A percentile compares a stretch with the other conserved stretches of the same genome.
phyloP scores from a whole-genome alignment of 306 rosid species.

The Prunus davidiana region DNA sequence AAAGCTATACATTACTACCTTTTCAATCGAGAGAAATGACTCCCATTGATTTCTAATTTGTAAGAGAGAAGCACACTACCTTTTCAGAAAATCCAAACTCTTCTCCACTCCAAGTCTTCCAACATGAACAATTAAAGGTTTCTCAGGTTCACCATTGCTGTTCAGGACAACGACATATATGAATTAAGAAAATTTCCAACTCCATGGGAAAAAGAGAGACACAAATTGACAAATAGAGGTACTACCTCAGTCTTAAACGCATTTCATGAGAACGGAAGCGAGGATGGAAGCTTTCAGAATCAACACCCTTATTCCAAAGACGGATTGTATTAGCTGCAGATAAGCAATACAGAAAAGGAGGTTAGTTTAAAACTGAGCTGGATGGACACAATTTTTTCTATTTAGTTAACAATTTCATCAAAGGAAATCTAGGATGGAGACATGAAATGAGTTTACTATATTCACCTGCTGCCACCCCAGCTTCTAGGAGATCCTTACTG shows the following conservation, averaged over 20 bases:
- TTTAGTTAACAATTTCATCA: neutral
- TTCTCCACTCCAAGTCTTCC: slow-evolving; percentile 98
- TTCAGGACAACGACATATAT: slow-evolving; percentile 16
- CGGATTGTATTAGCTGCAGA: slow-evolving; percentile 86
- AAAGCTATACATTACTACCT: too few species aligned
- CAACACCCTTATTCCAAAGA: slow-evolving; percentile 98
- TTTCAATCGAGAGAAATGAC: neutral
- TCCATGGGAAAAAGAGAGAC: slow-evolving; percentile 4
- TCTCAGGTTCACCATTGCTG: slow-evolving; percentile 86
- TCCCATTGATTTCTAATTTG: neutral
- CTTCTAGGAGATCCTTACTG: slow-evolving; percentile 70
- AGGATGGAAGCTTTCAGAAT: slow-evolving; percentile 89
- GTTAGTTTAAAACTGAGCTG: slow-evolving; percentile 3
- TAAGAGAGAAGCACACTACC: slow-evolving; percentile 42
- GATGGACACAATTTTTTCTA: neutral
- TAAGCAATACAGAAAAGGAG: slow-evolving; percentile 22
- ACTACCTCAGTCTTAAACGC: slow-evolving; percentile 76
- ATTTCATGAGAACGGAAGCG: slow-evolving; percentile 70
- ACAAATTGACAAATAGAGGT: slow-evolving; percentile 10
- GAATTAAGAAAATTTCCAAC: slow-evolving; percentile 23
- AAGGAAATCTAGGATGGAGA: neutral
- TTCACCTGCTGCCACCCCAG: slow-evolving; percentile 83
- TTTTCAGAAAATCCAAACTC: slow-evolving; percentile 88
- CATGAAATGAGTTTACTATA: neutral
- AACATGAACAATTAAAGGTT: slow-evolving; percentile 89